Evolutionary conservation across 2,329 filamentous ascomycete genomes (phyloP), one percentile per base, ranked within the genome.

Genomic region (Amauroascus niger): DNA sequence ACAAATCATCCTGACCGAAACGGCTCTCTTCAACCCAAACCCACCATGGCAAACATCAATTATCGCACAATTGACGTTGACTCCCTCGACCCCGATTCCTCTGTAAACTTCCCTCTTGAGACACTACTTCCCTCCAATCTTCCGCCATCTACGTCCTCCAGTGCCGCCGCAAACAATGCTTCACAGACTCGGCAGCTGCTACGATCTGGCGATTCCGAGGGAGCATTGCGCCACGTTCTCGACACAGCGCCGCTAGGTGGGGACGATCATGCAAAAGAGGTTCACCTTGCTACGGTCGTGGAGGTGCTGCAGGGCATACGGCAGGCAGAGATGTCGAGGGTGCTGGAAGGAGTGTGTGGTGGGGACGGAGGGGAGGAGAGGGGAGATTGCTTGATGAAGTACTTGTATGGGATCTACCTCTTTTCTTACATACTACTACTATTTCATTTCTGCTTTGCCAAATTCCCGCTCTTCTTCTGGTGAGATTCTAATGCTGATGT

Each of bases 261-360:
- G 45, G 72, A 75, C 59, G 71, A 74, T 56, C 70, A 69, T 52
- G 72, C 71, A n/a, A 70, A 95, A 84, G 88, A 95, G 60, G 77
- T 88, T 28, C 89, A 97, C 69, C 76, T 95, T 59, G 82, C 87
- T 61, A 91, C 87, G 18, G 86, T 98, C 39, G 82, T 88, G 57
- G 93, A 98, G 73, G 90, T 97, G 55, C 77, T 98, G 60, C 90
- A 95, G 71, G 93, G 88, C 18, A 97, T 97, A 73, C 90, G 95
- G 69, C 89, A 93, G 66, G 87, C 87, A 63, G 93, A 98, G 63
- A 97, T 97, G 87, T 88, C 84, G 59, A 86, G 88, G 13, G 82
- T 97, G 64, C 76, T 98, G 61, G 82, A 84, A 71, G 81, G 83
- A 55, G 86, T 97, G 65, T 89, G 93, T 73, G 76, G 75, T 56